Evolutionary conservation across 2,329 filamentous ascomycete genomes (phyloP).

Genomic region (Penicillium oxalicum): DNA sequence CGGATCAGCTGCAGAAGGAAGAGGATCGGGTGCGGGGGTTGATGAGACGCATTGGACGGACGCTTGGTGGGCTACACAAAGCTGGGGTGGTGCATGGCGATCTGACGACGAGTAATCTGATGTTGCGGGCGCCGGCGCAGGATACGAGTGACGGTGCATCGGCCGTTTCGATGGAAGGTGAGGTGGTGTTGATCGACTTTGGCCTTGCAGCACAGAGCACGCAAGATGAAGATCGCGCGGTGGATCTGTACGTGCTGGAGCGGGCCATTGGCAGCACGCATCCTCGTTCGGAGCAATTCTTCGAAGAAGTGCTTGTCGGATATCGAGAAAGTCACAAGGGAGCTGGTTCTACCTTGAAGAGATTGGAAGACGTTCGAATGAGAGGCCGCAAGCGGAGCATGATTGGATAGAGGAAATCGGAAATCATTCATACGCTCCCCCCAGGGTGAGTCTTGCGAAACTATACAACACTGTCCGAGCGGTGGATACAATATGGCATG

Average conservation of each 20-base stretch:
- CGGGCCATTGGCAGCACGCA: slow-evolving; percentile 93
- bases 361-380: slow-evolving; percentile 86
- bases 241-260: slow-evolving; percentile 94
- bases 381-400: slow-evolving; percentile 95
- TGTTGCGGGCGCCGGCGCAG: slow-evolving; percentile 54
- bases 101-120: slow-evolving; percentile 94
- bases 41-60: slow-evolving; percentile 63
- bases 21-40: slow-evolving; percentile 53
- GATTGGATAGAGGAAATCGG: slow-evolving; percentile 61
- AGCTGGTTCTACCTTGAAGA: slow-evolving; percentile 66
- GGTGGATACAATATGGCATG: too few relatives aligned
- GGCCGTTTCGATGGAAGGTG: slow-evolving; percentile 50
- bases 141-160: slow-evolving; percentile 16
- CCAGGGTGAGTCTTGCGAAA: slow-evolving; percentile 4
- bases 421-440: too few relatives aligned
- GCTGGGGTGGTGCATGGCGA: slow-evolving; percentile 91
- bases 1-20: slow-evolving; percentile 31
- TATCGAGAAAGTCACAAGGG: slow-evolving; percentile 74
- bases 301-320: slow-evolving; percentile 64
- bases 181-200: slow-evolving; percentile 90
- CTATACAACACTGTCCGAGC: background rate
- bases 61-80: slow-evolving; percentile 70
- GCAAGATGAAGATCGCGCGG: slow-evolving; percentile 86
- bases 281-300: slow-evolving; percentile 73
- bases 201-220: slow-evolving; percentile 76